These are phyloP conservation scores for Vaccinium vitisidaea DNA, from an alignment of 148 eudicot species.

Conservation along the genomic window DNA sequence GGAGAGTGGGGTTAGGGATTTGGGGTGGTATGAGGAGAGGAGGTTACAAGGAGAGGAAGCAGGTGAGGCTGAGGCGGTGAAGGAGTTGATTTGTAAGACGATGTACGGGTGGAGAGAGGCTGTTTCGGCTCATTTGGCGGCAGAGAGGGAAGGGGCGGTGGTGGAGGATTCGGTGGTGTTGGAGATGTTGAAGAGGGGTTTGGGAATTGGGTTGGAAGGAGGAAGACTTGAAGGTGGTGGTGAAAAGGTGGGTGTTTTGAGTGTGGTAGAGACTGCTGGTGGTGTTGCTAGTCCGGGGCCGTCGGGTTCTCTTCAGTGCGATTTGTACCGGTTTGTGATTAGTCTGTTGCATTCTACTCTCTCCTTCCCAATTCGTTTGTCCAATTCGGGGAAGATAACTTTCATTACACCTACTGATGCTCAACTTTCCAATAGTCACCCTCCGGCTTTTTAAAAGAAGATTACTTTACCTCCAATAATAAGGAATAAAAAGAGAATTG, in stretches of 20 bases:
- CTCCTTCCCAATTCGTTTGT: too few species aligned
- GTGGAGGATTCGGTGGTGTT: constrained; percentile 54
- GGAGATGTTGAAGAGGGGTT: constrained; percentile 49
- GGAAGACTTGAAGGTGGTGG: constrained; percentile 8
- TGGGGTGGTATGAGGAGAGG: constrained; percentile 53
- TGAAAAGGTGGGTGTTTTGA: constrained; percentile 33
- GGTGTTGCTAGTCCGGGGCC: constrained; percentile 97
- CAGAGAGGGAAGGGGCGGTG: constrained; percentile 56
- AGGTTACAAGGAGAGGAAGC: constrained; percentile 35
- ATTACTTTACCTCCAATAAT: too few species aligned
- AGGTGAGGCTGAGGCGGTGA: constrained; percentile 12
- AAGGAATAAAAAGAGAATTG: too few species aligned
- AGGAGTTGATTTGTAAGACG: constrained; percentile 65
- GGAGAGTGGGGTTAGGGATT: constrained; percentile 31
- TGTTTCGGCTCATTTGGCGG: constrained; percentile 89
- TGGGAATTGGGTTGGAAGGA: constrained; percentile 32
- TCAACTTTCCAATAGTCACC: too few species aligned
- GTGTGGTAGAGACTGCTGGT: constrained; percentile 90
- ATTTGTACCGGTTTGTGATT: constrained; percentile 62
- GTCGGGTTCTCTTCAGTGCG: constrained; percentile 87
- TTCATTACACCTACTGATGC: too few species aligned
- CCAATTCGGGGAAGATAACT: too few species aligned
- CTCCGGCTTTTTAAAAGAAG: too few species aligned
- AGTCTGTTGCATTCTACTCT: background rate
- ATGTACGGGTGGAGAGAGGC: constrained; percentile 81